phyloP scores from a whole-genome alignment of 2,329 filamentous ascomycete species.

The Penicillium aurantiogriseum region DNA sequence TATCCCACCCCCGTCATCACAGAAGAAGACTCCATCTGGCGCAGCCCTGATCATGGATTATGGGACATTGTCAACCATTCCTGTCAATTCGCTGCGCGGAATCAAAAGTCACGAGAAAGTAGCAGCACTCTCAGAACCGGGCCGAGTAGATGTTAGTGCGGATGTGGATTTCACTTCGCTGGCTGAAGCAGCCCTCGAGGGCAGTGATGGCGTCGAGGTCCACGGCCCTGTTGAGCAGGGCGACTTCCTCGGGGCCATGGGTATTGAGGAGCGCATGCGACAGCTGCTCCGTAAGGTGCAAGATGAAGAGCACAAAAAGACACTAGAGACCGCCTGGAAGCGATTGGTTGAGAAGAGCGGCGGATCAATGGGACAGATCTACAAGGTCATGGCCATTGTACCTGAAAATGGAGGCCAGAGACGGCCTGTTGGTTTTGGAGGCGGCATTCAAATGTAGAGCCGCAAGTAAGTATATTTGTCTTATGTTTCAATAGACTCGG shows the following conservation, averaged over 20 bases:
- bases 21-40: slow-evolving; percentile 67
- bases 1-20: slow-evolving; percentile 34
- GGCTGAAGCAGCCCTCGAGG: slow-evolving; percentile 74
- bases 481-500: not conserved
- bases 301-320: slow-evolving; percentile 55
- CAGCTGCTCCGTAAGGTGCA: slow-evolving; percentile 57
- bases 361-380: slow-evolving; percentile 88
- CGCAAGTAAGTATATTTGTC: slow-evolving; percentile 13
- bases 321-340: slow-evolving; percentile 72
- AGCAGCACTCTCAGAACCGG: slow-evolving; percentile 75
- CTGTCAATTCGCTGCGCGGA: slow-evolving; percentile 84
- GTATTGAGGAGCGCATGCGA: slow-evolving; percentile 73
- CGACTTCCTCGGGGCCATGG: slow-evolving; percentile 75
- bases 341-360: slow-evolving; percentile 79
- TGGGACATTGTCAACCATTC: slow-evolving; percentile 74
- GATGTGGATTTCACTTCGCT: slow-evolving; percentile 92
- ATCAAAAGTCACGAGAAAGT: slow-evolving; percentile 75
- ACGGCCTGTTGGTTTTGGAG: slow-evolving; percentile 88
- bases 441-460: slow-evolving; percentile 47
- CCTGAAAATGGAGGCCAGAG: slow-evolving; percentile 73
- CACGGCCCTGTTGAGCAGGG: slow-evolving; percentile 89
- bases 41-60: slow-evolving; percentile 97
- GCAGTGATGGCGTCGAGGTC: slow-evolving; percentile 79
- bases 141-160: slow-evolving; percentile 81
- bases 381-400: slow-evolving; percentile 88